These are phyloP conservation scores for Nicotiana rustica DNA, from an alignment of 305 asterid species.

Conservation along the genomic window DNA sequence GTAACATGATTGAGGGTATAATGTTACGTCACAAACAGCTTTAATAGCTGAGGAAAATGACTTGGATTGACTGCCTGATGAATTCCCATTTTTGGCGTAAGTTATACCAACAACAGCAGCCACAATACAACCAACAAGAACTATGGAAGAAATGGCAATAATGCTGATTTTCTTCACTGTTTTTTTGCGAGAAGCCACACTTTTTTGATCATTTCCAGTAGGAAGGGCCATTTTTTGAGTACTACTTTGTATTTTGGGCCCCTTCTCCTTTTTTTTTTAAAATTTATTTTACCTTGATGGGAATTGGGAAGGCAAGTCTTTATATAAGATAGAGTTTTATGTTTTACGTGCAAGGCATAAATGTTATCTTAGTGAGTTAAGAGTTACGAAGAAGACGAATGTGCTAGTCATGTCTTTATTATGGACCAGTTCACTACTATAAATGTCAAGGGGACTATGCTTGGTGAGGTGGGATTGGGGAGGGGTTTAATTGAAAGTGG, in stretches of 20 bases:
- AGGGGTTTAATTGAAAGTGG: neutral
- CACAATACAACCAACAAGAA: constrained; percentile 52
- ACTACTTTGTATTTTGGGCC: too few relatives aligned
- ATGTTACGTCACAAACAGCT: constrained; percentile 48
- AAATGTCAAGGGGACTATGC: neutral
- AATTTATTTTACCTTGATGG: neutral
- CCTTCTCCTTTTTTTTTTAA: neutral
- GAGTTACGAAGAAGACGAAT: neutral
- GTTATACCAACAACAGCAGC: constrained; percentile 53
- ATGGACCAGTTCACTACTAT: constrained; percentile 9
- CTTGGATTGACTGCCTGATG: constrained; percentile 11
- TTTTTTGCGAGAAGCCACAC: constrained; percentile 42
- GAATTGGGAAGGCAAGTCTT: neutral
- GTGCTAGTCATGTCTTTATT: constrained; percentile 27
- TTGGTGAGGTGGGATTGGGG: neutral
- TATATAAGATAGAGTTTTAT: constrained; percentile 1
- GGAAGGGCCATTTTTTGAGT: neutral
- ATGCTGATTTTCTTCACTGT: constrained; percentile 46
- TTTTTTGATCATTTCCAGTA: constrained; percentile 50
- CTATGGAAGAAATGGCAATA: constrained; percentile 48
- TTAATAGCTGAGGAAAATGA: constrained; percentile 45
- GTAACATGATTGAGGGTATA: constrained; percentile 60
- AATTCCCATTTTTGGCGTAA: constrained; percentile 33
- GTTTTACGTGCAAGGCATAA: constrained; percentile 29
- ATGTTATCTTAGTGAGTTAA: neutral